phyloP scores from a whole-genome alignment of 2,329 filamentous ascomycete species.

The Colletotrichum paranaense region DNA sequence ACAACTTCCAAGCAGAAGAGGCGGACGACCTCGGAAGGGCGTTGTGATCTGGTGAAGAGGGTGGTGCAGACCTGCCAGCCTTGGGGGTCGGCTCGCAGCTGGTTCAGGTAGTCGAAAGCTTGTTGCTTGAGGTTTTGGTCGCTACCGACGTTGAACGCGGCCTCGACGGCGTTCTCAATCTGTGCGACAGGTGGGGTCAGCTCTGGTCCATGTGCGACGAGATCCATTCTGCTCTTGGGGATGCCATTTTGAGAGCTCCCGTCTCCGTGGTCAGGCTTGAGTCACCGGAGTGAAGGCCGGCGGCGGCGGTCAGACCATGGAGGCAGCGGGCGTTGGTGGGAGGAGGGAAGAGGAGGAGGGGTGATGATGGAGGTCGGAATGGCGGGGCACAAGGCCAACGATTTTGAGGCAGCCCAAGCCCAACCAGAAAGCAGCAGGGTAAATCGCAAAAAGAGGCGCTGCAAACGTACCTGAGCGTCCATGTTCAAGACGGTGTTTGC shows the following conservation, averaged over 20 bases:
- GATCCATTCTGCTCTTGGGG: neutral
- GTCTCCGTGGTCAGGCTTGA: neutral
- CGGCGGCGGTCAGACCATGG: neutral
- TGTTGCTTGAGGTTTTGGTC: constrained; percentile 81
- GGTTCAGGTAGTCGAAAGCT: constrained; percentile 83
- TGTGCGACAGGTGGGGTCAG: constrained; percentile 50
- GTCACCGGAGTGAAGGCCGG: constrained; percentile 11
- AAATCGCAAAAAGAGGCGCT: constrained; percentile 34
- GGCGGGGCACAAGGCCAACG: constrained; percentile 42
- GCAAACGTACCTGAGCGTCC: constrained; percentile 59
- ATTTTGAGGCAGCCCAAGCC: constrained; percentile 18
- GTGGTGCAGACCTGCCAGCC: constrained; percentile 91
- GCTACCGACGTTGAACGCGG: constrained; percentile 86
- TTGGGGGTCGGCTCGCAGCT: constrained; percentile 82
- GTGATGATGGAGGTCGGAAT: constrained; percentile 41
- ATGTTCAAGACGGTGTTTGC: constrained; percentile 46
- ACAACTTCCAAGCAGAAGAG: constrained; percentile 92
- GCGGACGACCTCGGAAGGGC: constrained; percentile 84
- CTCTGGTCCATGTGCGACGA: neutral
- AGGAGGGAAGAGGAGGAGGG: constrained; percentile 24
- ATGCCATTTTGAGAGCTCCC: neutral
- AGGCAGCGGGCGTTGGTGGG: constrained; percentile 15
- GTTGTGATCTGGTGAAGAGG: constrained; percentile 84
- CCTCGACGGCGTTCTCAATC: constrained; percentile 95
- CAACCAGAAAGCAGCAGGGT: neutral